These are phyloP conservation scores for Talaromyces sp. DNA, from an alignment of 2,329 filamentous ascomycete species.

Conservation along the genomic window DNA sequence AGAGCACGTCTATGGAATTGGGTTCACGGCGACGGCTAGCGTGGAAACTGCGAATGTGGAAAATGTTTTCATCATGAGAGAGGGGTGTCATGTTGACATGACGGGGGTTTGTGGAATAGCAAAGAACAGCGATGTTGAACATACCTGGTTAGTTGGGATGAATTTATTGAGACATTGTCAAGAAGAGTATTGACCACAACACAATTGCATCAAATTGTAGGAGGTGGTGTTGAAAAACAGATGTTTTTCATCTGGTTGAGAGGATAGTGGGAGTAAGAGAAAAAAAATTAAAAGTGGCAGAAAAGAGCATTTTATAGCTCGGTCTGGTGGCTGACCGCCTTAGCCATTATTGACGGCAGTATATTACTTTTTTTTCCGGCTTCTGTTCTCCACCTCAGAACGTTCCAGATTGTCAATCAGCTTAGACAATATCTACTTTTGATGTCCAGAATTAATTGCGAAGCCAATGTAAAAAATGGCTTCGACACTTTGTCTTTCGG, in stretches of 20 bases:
- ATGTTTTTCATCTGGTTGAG: neutral
- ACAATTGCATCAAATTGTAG: neutral
- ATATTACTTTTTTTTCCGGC: neutral
- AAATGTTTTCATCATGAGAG: conserved; percentile 40
- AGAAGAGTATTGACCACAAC: neutral
- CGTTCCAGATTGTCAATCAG: neutral
- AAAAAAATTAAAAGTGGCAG: conserved; percentile 11
- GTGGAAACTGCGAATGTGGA: conserved; percentile 39
- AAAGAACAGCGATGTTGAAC: neutral
- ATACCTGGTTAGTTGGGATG: conserved; percentile 13
- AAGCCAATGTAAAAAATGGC: neutral
- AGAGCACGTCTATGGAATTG: conserved; percentile 21
- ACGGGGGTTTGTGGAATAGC: neutral
- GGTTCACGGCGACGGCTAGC: conserved; percentile 22
- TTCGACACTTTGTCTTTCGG: neutral
- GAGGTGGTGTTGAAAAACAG: neutral
- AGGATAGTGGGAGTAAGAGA: conserved; percentile 15
- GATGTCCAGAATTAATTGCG: neutral
- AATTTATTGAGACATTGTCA: neutral
- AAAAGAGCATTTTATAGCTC: conserved; percentile 16
- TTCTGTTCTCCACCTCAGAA: conserved; percentile 5
- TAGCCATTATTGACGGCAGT: neutral
- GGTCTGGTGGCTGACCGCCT: neutral
- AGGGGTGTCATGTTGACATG: conserved; percentile 1
- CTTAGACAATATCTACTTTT: neutral